Conservation (phyloP, 2,329 filamentous ascomycete genomes). For the Arthroderma sp. region DNA sequence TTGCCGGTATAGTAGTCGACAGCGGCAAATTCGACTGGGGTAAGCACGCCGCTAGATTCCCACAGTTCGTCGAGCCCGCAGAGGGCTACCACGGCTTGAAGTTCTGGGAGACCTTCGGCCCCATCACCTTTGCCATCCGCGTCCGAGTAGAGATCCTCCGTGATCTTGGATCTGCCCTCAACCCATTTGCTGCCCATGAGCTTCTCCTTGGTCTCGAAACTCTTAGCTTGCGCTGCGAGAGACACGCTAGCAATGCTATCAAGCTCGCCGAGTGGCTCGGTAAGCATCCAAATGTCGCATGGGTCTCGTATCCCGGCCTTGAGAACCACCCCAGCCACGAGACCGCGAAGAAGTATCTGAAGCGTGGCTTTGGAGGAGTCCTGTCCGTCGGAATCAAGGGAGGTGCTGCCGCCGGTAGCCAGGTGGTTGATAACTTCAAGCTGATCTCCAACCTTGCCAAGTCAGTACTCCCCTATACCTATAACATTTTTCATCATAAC, state of each 20-base stretch:
- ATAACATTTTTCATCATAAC: neutral
- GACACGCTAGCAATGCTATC: slow-evolving; percentile 74
- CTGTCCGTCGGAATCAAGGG: slow-evolving; percentile 90
- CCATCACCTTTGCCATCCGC: slow-evolving; percentile 69
- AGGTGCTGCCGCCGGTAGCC: slow-evolving; percentile 65
- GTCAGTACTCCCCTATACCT: slow-evolving; percentile 22
- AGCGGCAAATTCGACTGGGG: slow-evolving; percentile 92
- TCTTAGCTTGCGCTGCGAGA: slow-evolving; percentile 69
- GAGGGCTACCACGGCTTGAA: slow-evolving; percentile 86
- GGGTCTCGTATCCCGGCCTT: slow-evolving; percentile 89
- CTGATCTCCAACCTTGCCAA: slow-evolving; percentile 93
- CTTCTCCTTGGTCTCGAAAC: slow-evolving; percentile 83
- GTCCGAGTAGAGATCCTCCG: slow-evolving; percentile 81
- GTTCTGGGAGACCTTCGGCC: slow-evolving; percentile 86
- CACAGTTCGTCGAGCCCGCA: slow-evolving; percentile 78
- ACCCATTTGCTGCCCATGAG: slow-evolving; percentile 87
- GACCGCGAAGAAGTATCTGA: slow-evolving; percentile 75
- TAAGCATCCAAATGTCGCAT: slow-evolving; percentile 68
- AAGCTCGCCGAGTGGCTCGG: slow-evolving; percentile 72
- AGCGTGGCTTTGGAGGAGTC: slow-evolving; percentile 75
- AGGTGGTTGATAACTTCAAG: slow-evolving; percentile 89
- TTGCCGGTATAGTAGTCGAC: slow-evolving; percentile 76
- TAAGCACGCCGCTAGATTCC: slow-evolving; percentile 69
- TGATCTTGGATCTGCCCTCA: slow-evolving; percentile 69
- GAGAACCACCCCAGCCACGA: slow-evolving; percentile 68